phyloP scores from a whole-genome alignment of 768 basidiomycete species.

The Tylopilus cervinicoccineus region DNA sequence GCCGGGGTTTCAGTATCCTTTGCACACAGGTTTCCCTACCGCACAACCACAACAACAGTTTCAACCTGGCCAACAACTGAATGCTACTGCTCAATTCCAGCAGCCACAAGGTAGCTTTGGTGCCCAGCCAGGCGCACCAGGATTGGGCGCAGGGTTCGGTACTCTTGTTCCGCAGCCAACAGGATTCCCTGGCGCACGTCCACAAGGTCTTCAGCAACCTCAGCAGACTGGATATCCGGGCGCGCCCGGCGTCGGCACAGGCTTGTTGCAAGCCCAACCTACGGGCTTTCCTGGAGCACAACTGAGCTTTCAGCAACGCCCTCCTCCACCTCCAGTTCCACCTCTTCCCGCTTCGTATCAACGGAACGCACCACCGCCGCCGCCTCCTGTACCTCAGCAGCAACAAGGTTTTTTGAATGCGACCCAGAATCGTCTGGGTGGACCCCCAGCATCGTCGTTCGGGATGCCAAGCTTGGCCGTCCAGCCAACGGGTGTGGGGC shows the following conservation, averaged over 20 bases:
- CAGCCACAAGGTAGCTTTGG: constrained; percentile 36
- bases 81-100: constrained; percentile 36
- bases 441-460: constrained; percentile 18
- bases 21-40: constrained; percentile 63
- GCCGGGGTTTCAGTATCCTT: constrained; percentile 66
- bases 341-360: constrained; percentile 62
- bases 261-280: constrained; percentile 48
- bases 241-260: constrained; percentile 23
- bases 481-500: constrained; percentile 23
- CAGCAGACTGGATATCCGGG: constrained; percentile 45
- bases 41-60: constrained; percentile 45
- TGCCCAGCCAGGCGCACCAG: constrained; percentile 22
- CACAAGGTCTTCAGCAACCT: constrained; percentile 38
- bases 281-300: constrained; percentile 42
- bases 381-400: constrained; percentile 31
- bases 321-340: constrained; percentile 56
- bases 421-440: constrained; percentile 47
- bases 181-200: constrained; percentile 40
- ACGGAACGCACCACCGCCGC: constrained; percentile 40
- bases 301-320: constrained; percentile 33
- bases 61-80: constrained; percentile 32
- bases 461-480: constrained; percentile 8
- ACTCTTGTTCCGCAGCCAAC: constrained; percentile 61
- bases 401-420: constrained; percentile 51
- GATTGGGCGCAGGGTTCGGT: constrained; percentile 32